Percentiles rank a stretch among this genome's conserved stretches.
Evolutionary conservation across 2,329 filamentous ascomycete species (phyloP).

Genomic region (Fusarium tricinctum): DNA sequence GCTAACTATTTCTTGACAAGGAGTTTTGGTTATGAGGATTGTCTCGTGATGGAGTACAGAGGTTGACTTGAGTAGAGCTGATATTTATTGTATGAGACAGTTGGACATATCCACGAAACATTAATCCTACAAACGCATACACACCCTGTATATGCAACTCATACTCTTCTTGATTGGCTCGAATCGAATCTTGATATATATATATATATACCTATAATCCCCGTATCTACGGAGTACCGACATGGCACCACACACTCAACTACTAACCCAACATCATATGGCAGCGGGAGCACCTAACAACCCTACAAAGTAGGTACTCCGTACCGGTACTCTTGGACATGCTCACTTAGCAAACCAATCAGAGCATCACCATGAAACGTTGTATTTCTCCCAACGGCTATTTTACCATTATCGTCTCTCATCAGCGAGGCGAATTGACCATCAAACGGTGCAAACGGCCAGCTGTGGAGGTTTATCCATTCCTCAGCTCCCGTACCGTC

Average conservation of each 20-base stretch:
- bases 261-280: neutral
- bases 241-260: neutral
- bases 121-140: too few relatives aligned
- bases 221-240: neutral
- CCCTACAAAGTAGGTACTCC: conserved; percentile 1
- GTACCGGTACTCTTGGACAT: neutral
- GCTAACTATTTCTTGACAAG: conserved; percentile 39
- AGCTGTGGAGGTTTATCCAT: conserved; percentile 34
- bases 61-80: neutral
- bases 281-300: conserved; percentile 14
- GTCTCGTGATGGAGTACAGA: neutral
- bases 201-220: neutral
- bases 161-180: neutral
- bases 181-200: neutral
- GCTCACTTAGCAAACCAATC: neutral
- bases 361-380: conserved; percentile 15
- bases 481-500: conserved; percentile 37
- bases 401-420: conserved; percentile 22
- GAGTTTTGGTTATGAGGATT: neutral
- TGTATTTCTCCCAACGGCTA: conserved; percentile 10
- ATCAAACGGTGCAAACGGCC: conserved; percentile 4
- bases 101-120: neutral
- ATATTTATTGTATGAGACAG: neutral
- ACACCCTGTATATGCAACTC: neutral
- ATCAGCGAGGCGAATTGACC: conserved; percentile 4